Conservation (phyloP, 371 early-diverging fungal species). For the Zychaea mexicana region DNA sequence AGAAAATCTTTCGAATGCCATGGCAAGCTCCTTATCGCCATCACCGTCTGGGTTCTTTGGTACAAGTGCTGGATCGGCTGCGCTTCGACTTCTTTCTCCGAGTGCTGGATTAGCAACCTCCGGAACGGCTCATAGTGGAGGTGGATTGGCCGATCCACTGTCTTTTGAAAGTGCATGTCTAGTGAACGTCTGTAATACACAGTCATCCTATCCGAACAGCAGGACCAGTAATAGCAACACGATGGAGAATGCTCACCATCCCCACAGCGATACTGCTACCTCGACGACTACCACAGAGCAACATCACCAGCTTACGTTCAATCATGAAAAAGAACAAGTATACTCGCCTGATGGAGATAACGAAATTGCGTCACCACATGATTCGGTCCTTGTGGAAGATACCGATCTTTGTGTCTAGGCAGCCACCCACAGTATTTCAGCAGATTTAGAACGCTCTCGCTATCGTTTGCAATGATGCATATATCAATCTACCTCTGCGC, state of each 20-base stretch:
- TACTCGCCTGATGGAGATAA: slow-evolving; percentile 66
- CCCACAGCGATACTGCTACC: too few relatives aligned
- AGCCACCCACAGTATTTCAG: too few relatives aligned
- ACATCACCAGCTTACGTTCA: too few relatives aligned
- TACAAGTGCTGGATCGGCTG: slow-evolving; percentile 25
- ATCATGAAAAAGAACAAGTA: slow-evolving; percentile 16
- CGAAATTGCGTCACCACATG: slow-evolving; percentile 51
- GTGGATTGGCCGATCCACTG: slow-evolving; percentile 3
- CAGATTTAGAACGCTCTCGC: too few relatives aligned
- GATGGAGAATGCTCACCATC: too few relatives aligned
- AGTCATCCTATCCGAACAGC: too few relatives aligned
- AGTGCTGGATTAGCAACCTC: slow-evolving; percentile 21
- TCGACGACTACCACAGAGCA: too few relatives aligned
- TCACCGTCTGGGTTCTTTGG: slow-evolving; percentile 11
- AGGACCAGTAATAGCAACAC: slow-evolving; percentile 6
- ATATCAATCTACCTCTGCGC: too few relatives aligned
- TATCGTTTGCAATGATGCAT: too few relatives aligned
- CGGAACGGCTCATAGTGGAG: neutral
- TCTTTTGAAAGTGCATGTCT: slow-evolving; percentile 64
- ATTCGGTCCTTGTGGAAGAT: slow-evolving; percentile 23
- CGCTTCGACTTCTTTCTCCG: slow-evolving; percentile 39
- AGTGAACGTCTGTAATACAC: slow-evolving; percentile 51
- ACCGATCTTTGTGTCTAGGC: too few relatives aligned
- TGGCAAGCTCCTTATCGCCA: slow-evolving; percentile 45
- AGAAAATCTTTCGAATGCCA: slow-evolving; percentile 48